Percentiles rank a stretch among this genome's conserved stretches.
Conservation (phyloP, 2,329 filamentous ascomycete species). For the Neonectria ditissima region DNA sequence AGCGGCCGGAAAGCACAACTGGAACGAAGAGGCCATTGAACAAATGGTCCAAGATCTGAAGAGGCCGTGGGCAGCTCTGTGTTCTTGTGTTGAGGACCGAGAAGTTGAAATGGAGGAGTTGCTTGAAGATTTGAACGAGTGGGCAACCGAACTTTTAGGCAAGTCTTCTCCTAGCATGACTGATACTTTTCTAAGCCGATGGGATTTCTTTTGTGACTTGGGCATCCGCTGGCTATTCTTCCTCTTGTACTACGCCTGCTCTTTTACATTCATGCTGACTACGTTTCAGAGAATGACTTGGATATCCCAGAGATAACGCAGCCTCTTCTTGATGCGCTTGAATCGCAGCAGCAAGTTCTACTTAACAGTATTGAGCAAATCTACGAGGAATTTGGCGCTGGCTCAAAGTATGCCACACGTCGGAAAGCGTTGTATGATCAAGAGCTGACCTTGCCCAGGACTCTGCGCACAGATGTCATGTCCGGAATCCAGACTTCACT, state of each 20-base stretch:
- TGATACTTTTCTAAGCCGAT: neutral
- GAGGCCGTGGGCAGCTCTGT: constrained; percentile 48
- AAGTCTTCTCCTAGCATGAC: neutral
- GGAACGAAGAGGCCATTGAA: constrained; percentile 59
- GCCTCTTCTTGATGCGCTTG: constrained; percentile 43
- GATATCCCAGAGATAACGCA: constrained; percentile 10
- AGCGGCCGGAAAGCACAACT: constrained; percentile 48
- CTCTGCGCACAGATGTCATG: constrained; percentile 49
- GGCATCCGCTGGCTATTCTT: too few species aligned
- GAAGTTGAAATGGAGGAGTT: constrained; percentile 5
- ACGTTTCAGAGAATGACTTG: neutral
- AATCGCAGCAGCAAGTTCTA: constrained; percentile 45
- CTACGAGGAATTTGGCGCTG: constrained; percentile 39
- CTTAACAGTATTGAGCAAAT: constrained; percentile 43
- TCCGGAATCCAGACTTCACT: constrained; percentile 53
- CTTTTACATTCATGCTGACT: neutral
- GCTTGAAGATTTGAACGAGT: constrained; percentile 1
- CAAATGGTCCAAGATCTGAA: constrained; percentile 51
- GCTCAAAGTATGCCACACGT: constrained; percentile 16
- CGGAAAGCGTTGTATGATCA: neutral
- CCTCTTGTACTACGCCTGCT: neutral
- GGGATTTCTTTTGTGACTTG: neutral
- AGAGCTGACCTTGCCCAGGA: constrained; percentile 37
- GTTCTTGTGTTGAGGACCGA: neutral
- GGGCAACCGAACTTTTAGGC: constrained; percentile 35